phyloP scores from a whole-genome alignment of 345 rosid genomes.

The Populus deltoides region DNA sequence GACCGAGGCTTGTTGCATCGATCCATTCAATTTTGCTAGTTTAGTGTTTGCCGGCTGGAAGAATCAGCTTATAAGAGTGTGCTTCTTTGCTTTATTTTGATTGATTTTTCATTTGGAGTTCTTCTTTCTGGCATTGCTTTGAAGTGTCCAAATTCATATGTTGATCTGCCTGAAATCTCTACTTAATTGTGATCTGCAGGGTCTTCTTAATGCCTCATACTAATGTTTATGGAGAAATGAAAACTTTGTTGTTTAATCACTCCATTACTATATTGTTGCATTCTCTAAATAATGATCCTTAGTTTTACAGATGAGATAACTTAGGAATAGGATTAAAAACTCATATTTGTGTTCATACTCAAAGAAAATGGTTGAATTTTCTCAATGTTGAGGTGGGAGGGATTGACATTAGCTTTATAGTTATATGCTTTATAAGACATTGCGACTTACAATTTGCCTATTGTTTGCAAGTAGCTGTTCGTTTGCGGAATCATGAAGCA shows the following conservation, averaged over 20 bases:
- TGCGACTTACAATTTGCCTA: not conserved
- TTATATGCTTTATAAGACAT: not conserved
- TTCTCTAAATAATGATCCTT: not conserved
- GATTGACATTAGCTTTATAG: not conserved
- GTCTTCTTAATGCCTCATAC: not conserved
- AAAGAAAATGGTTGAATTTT: not conserved
- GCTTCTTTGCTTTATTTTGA: not conserved
- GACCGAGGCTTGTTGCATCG: not conserved
- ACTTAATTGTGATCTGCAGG: not conserved
- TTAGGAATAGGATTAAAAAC: not conserved
- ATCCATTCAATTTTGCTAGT: not conserved
- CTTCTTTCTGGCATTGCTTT: not conserved
- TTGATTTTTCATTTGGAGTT: not conserved
- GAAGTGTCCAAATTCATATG: not conserved
- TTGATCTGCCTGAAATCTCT: not conserved
- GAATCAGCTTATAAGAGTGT: not conserved
- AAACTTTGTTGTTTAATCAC: not conserved
- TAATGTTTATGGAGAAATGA: not conserved
- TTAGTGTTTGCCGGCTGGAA: not conserved
- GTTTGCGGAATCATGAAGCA: slow-evolving; percentile 53
- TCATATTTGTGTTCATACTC: not conserved
- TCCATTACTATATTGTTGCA: not conserved
- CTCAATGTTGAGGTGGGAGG: not conserved
- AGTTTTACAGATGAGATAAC: not conserved
- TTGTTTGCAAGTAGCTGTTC: slow-evolving; percentile 34